Percentiles rank a stretch among this genome's conserved stretches.
Conservation (phyloP, 1,284 basidiomycete species). For the Puccinia novopanici region DNA sequence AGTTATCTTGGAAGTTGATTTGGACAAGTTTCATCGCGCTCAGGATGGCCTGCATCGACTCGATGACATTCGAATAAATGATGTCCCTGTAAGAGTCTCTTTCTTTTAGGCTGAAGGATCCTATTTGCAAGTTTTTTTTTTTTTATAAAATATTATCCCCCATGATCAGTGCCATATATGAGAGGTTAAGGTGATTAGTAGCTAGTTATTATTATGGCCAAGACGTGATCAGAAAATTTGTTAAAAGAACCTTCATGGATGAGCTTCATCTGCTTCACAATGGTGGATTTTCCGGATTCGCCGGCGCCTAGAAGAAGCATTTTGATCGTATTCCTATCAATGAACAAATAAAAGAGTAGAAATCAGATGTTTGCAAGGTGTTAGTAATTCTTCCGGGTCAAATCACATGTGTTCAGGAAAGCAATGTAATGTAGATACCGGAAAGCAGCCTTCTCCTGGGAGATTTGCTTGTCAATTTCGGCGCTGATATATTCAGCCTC, state of each 20-base stretch:
- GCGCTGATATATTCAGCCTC: slow-evolving; percentile 65
- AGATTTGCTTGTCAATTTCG: slow-evolving; percentile 93
- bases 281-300: slow-evolving; percentile 58
- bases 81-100: slow-evolving; percentile 32
- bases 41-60: slow-evolving; percentile 44
- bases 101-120: background rate
- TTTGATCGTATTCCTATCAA: slow-evolving; percentile 50
- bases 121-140: background rate
- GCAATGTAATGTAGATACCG: slow-evolving; percentile 61
- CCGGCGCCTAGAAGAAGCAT: slow-evolving; percentile 58
- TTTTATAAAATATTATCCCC: background rate
- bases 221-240: too few species aligned
- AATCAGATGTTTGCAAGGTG: background rate
- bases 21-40: slow-evolving; percentile 24
- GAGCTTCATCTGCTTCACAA: slow-evolving; percentile 58
- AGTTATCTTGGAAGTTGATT: background rate
- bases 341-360: background rate
- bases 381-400: slow-evolving; percentile 5
- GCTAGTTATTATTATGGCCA: too few species aligned
- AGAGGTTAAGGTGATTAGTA: too few species aligned
- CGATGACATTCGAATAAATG: slow-evolving; percentile 42
- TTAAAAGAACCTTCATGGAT: slow-evolving; percentile 53
- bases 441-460: slow-evolving; percentile 83
- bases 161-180: too few species aligned
- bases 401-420: background rate